These are phyloP conservation scores for Lolium multiflorum DNA, from an alignment of 176 grass and related monocot species.

Conservation along the genomic window DNA sequence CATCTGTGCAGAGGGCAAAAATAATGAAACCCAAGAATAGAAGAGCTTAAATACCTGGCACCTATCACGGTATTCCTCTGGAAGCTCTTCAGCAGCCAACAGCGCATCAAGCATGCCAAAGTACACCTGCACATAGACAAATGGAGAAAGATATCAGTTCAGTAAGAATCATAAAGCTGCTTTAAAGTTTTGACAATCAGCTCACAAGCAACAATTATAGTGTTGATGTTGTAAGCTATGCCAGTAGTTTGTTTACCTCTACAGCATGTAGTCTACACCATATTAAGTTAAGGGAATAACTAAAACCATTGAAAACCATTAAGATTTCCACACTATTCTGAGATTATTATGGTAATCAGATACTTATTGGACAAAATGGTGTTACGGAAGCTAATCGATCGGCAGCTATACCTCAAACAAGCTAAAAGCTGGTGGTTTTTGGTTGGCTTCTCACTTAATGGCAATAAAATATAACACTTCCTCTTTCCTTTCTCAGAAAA, in stretches of 20 bases:
- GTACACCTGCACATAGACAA: constrained; percentile 72
- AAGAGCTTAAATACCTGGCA: constrained; percentile 75
- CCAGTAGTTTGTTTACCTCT: neutral
- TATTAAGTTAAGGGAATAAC: constrained; percentile 15
- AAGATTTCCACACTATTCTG: neutral
- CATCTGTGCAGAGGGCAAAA: neutral
- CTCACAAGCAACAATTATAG: constrained; percentile 5
- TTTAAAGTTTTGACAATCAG: constrained; percentile 20
- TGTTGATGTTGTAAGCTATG: neutral
- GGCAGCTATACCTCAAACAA: constrained; percentile 10
- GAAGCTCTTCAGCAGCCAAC: constrained; percentile 93
- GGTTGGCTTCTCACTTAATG: constrained; percentile 33
- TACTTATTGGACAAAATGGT: constrained; percentile 21
- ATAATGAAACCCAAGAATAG: constrained; percentile 30
- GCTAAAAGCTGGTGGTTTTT: constrained; percentile 24
- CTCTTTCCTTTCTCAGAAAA: neutral
- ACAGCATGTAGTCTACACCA: neutral
- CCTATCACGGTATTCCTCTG: constrained; percentile 86
- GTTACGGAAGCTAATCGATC: neutral
- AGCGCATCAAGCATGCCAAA: constrained; percentile 99
- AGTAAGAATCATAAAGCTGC: neutral
- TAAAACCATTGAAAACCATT: neutral
- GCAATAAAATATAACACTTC: neutral
- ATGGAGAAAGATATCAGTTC: neutral
- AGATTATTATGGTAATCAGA: neutral